Conservation (phyloP, 2,329 filamentous ascomycete species). For the Aspergillus sp. region DNA sequence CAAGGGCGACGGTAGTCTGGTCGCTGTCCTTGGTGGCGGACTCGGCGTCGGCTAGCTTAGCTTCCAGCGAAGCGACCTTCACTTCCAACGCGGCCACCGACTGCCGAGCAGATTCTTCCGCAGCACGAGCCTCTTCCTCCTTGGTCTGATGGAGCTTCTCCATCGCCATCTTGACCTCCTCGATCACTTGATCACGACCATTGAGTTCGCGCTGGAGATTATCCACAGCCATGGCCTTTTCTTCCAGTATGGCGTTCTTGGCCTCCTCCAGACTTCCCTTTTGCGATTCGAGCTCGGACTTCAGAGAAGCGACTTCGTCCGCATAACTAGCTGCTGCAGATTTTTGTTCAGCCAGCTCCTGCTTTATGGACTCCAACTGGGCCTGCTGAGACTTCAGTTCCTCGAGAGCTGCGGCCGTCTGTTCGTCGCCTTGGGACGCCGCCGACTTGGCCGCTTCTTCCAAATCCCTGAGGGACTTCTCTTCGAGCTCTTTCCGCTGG, state of each 20-base stretch:
- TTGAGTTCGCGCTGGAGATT: slow-evolving; percentile 34
- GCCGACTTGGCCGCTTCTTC: slow-evolving; percentile 39
- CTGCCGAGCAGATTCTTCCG: slow-evolving; percentile 32
- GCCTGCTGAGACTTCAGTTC: slow-evolving; percentile 38
- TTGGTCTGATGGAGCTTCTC: slow-evolving; percentile 35
- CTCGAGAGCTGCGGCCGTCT: slow-evolving; percentile 35
- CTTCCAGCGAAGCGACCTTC: slow-evolving; percentile 35
- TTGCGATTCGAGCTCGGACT: slow-evolving; percentile 32
- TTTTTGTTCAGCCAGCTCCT: slow-evolving; percentile 34
- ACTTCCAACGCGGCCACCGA: slow-evolving; percentile 31
- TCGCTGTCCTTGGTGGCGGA: slow-evolving; percentile 26
- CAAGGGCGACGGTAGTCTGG: slow-evolving; percentile 25
- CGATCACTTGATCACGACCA: slow-evolving; percentile 36
- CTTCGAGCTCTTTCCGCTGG: slow-evolving; percentile 36
- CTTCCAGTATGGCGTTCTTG: slow-evolving; percentile 23
- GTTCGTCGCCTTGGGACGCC: slow-evolving; percentile 34
- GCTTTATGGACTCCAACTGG: slow-evolving; percentile 35
- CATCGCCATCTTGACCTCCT: slow-evolving; percentile 40
- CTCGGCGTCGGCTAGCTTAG: slow-evolving; percentile 33
- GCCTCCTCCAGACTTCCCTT: slow-evolving; percentile 28
- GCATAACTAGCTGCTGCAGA: slow-evolving; percentile 27
- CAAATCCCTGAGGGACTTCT: slow-evolving; percentile 36
- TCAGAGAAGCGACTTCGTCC: slow-evolving; percentile 29
- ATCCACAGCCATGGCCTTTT: slow-evolving; percentile 32
- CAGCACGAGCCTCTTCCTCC: slow-evolving; percentile 34